Evolutionary conservation across 2,329 filamentous ascomycete genomes (phyloP).

Genomic region (Triangularia verruculosa): DNA sequence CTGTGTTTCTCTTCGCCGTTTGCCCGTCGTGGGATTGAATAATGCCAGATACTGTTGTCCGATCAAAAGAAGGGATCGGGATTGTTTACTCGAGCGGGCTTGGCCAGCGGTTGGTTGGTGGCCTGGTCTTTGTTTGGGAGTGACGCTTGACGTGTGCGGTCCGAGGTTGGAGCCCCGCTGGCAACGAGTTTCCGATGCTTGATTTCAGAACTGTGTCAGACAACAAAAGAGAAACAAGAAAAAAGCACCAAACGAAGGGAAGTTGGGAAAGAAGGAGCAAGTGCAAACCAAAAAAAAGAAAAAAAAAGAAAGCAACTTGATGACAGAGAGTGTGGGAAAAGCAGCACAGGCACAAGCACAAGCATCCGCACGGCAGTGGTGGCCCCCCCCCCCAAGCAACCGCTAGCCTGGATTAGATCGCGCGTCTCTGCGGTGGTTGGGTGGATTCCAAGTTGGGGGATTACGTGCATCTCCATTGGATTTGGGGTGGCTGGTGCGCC

Average conservation of each 20-base stretch:
- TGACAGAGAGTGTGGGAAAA: not conserved
- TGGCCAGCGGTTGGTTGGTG: not conserved
- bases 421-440: conserved; percentile 22
- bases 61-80: not conserved
- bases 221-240: not conserved
- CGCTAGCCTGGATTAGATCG: conserved; percentile 8
- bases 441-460: conserved; percentile 9
- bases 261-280: conserved; percentile 1
- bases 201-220: not conserved
- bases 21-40: not conserved
- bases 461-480: conserved; percentile 15
- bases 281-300: not conserved
- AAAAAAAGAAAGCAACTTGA: conserved; percentile 2
- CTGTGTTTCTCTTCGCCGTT: not conserved
- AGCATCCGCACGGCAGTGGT: conserved; percentile 3
- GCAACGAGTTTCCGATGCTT: not conserved
- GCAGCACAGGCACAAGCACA: not conserved
- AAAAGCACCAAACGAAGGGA: not conserved
- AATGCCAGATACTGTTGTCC: not conserved
- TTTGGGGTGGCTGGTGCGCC: conserved; percentile 18
- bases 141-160: not conserved
- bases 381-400: conserved; percentile 4
- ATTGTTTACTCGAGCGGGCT: conserved; percentile 22
- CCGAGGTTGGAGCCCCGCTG: not conserved
- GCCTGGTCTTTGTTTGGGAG: not conserved